phyloP scores from a whole-genome alignment of 495 filamentous ascomycete species.

The Tuber borchii region DNA sequence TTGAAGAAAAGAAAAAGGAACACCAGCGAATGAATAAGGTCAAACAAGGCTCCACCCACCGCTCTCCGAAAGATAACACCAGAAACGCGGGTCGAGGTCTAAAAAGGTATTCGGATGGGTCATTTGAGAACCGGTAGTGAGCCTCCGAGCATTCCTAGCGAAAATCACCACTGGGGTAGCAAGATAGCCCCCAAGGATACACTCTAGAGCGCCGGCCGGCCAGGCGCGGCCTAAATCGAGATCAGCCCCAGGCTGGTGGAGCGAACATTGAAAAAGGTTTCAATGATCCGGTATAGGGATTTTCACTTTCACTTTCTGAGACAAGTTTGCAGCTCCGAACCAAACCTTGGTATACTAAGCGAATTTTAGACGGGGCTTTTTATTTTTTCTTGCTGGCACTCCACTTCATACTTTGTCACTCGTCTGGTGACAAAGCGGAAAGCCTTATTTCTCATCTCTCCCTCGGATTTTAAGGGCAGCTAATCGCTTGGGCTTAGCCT shows the following conservation, averaged over 20 bases:
- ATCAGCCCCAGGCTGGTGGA: background rate
- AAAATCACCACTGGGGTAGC: background rate
- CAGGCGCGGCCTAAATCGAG: background rate
- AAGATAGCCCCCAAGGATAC: background rate
- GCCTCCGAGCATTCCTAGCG: background rate
- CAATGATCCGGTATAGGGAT: background rate
- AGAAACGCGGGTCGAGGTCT: background rate
- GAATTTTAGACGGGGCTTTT: background rate
- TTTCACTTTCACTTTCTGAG: background rate
- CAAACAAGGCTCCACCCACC: background rate
- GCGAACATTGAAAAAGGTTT: background rate
- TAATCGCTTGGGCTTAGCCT: background rate
- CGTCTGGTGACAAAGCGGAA: background rate
- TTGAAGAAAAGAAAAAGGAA: background rate
- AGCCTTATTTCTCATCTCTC: background rate
- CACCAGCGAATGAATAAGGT: background rate
- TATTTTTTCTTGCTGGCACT: too few relatives aligned
- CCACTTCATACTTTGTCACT: background rate
- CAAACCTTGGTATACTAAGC: background rate
- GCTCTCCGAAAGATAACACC: background rate
- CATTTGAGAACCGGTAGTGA: background rate
- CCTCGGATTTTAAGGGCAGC: background rate
- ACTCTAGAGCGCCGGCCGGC: background rate
- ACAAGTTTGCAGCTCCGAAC: background rate
- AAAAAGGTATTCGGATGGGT: background rate